Conservation (phyloP, 176 grass and related monocot species). For the Raddia distichophylla region DNA sequence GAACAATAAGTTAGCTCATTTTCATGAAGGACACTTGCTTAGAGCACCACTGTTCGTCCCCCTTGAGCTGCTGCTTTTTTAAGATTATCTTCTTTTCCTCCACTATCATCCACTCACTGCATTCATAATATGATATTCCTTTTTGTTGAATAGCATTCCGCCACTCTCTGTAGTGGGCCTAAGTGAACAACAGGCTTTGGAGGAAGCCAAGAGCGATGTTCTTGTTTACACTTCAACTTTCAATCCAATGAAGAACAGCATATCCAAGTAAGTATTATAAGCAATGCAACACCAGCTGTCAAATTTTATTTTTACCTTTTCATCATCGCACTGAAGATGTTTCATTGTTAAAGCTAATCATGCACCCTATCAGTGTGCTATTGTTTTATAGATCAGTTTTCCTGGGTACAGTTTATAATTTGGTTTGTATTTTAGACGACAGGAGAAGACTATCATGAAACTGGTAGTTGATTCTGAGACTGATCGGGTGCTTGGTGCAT, state of each 20-base stretch:
- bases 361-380: neutral
- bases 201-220: conserved; percentile 69
- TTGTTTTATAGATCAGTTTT: neutral
- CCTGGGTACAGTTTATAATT: neutral
- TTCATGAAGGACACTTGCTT: neutral
- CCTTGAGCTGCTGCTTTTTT: neutral
- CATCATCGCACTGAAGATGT: neutral
- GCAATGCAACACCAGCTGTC: neutral
- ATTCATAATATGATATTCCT: conserved; percentile 19
- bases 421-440: conserved; percentile 46
- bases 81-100: neutral
- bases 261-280: conserved; percentile 71
- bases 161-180: conserved; percentile 87
- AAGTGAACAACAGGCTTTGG: conserved; percentile 80
- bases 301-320: neutral
- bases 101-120: neutral
- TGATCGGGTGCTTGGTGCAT: conserved; percentile 76
- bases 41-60: neutral
- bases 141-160: conserved; percentile 64
- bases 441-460: conserved; percentile 88
- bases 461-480: conserved; percentile 77
- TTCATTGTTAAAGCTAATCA: neutral
- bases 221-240: conserved; percentile 86
- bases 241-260: conserved; percentile 96
- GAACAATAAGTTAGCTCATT: neutral